Evolutionary conservation across 208 protist genomes (phyloP).

Genomic region (Naegleria lovaniensis): DNA sequence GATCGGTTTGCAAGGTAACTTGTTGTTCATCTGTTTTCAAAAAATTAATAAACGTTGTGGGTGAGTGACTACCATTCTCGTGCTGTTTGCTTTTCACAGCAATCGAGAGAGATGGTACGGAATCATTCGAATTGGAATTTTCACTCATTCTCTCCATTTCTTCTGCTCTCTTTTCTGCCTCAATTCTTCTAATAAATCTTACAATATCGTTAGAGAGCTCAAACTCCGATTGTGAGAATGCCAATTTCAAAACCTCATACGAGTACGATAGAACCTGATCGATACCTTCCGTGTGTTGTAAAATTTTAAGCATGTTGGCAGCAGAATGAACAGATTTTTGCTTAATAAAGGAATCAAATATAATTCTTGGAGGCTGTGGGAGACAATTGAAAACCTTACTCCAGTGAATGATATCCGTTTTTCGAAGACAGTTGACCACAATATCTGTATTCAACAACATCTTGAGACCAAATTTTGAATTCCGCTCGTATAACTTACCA

Average conservation of each 20-base stretch:
- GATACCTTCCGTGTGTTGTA: constrained; percentile 16
- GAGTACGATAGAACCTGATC: not conserved
- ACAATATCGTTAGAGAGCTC: not conserved
- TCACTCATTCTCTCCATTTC: not conserved
- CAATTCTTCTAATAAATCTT: not conserved
- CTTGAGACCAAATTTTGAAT: no score
- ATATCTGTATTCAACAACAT: not conserved
- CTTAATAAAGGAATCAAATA: not conserved
- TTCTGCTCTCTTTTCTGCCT: not conserved
- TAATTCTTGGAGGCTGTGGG: not conserved
- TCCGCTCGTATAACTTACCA: no score
- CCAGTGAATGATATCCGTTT: constrained; percentile 14
- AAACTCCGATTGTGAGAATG: not conserved
- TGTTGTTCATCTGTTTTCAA: not conserved
- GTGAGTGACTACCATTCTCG: not conserved
- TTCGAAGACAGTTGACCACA: constrained; percentile 16
- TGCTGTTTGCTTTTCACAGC: not conserved
- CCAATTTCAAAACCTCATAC: not conserved
- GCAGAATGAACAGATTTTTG: not conserved
- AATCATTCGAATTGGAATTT: not conserved
- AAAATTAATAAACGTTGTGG: not conserved
- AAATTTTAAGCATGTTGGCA: constrained; percentile 17
- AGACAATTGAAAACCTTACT: not conserved
- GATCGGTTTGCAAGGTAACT: not conserved
- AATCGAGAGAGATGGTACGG: no score